Conservation (phyloP, 768 basidiomycete genomes). For the Pisolithus sp. region DNA sequence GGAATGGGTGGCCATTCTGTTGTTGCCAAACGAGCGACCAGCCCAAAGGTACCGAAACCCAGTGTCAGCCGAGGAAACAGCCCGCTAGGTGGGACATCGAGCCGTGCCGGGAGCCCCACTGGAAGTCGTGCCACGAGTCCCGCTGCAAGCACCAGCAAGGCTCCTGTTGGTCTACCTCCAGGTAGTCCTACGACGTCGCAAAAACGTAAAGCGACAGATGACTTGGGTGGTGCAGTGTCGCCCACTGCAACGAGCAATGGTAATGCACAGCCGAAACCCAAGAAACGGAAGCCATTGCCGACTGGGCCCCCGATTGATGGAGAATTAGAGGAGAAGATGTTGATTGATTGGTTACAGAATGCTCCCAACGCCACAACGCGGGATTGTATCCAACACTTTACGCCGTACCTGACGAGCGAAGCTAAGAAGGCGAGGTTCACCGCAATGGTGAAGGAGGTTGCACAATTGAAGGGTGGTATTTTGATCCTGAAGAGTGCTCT, state of each 20-base stretch:
- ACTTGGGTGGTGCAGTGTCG: slow-evolving; percentile 13
- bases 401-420: slow-evolving; percentile 62
- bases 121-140: slow-evolving; percentile 33
- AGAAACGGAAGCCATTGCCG: slow-evolving; percentile 47
- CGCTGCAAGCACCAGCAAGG: slow-evolving; percentile 14
- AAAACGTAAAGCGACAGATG: slow-evolving; percentile 57
- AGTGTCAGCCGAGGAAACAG: slow-evolving; percentile 52
- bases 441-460: slow-evolving; percentile 74
- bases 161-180: slow-evolving; percentile 21
- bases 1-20: slow-evolving; percentile 69
- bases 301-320: slow-evolving; percentile 38
- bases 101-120: slow-evolving; percentile 48
- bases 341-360: slow-evolving; percentile 71
- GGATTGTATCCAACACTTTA: slow-evolving; percentile 77
- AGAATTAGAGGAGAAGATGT: slow-evolving; percentile 56
- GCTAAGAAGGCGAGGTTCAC: slow-evolving; percentile 71
- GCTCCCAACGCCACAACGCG: slow-evolving; percentile 66
- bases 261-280: slow-evolving; percentile 35
- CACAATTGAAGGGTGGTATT: slow-evolving; percentile 60
- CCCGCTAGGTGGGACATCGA: slow-evolving; percentile 42
- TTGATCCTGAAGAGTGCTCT: slow-evolving; percentile 48
- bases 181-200: slow-evolving; percentile 37
- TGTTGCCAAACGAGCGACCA: slow-evolving; percentile 80
- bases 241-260: slow-evolving; percentile 12
- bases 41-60: slow-evolving; percentile 63